These are phyloP conservation scores for Amorphotheca resinae DNA, from an alignment of 495 filamentous ascomycete genomes.

Conservation along the genomic window DNA sequence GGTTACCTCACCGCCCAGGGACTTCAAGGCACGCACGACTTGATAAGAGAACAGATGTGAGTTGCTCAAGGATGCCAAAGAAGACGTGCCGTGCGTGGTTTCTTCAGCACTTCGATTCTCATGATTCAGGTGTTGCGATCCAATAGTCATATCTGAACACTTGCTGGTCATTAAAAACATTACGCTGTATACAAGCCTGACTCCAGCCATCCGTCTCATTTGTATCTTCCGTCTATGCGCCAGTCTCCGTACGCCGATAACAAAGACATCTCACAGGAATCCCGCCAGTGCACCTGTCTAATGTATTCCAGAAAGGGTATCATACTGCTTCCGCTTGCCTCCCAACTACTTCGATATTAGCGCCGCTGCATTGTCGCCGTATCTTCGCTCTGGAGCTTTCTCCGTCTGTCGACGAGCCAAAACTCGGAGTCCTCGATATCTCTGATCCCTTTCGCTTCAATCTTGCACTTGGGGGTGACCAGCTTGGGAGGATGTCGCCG, in stretches of 20 bases:
- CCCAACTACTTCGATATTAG: conserved; percentile 16
- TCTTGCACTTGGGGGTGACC: conserved; percentile 17
- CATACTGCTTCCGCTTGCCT: conserved; percentile 16
- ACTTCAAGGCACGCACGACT: no score
- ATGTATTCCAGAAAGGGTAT: conserved; percentile 7
- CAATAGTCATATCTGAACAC: no score
- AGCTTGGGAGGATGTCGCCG: conserved; percentile 32
- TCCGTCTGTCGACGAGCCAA: conserved; percentile 22
- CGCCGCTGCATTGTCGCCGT: conserved; percentile 3
- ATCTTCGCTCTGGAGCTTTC: conserved; percentile 14
- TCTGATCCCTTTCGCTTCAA: conserved; percentile 34
- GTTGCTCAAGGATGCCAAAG: no score
- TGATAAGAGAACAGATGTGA: no score
- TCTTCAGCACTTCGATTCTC: no score
- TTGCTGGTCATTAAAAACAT: no score
- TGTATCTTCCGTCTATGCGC: conserved; percentile 14
- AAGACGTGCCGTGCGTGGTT: no score
- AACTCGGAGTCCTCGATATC: conserved; percentile 35
- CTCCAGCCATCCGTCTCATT: conserved; percentile 12
- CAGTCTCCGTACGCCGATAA: conserved; percentile 15
- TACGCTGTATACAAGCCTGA: conserved; percentile 7
- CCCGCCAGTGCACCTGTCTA: conserved; percentile 7
- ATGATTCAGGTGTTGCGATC: no score
- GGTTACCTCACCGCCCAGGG: no score
- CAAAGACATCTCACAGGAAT: conserved; percentile 1